Base-by-base conservation (phyloP, 495 filamentous ascomycete genomes). In the Penicillium macrosclerotiorum region DNA sequence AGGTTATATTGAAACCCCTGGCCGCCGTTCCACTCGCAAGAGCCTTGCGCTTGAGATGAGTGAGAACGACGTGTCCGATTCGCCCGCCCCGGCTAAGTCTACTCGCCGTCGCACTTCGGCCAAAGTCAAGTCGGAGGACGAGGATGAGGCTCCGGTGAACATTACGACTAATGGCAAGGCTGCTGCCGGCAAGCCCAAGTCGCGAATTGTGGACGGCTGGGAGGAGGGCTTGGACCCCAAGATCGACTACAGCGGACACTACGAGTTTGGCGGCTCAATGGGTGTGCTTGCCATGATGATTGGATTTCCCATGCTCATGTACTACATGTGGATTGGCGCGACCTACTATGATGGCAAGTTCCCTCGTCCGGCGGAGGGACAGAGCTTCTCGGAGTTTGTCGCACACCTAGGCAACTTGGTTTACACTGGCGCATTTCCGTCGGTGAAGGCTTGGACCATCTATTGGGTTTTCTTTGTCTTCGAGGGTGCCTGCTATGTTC, bases 241-340 rank as follows among this genome's bases (percentile, higher is more conserved):
- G 65, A 60, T 96, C 48, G 89, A 96, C 68, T 74, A 80, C 60
- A 89, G 84, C 38, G 86, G 84, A 36, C 76, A 87, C 45, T 88
- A 85, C 60, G 93, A 98, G 59, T 96, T 98, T 58, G 89, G 90
- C 46, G 93, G 93, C 45, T 82, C 88, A 2, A 69, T 69, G 37
- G 91, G 91, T 43, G 82, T 89, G 18, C 63, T 72, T 16, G 72
- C 82, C 41, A 89, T 95, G 81, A 98, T 98, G 89, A 74, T 93
- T 47, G 84, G 82, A 35, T 98, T 96, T 67, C 93, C 93, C 9
- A 26, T 86, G 32, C 75, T 98, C 50, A 98, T 98, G 93, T 96
- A 86, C 74, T 96, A 95, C 73, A 92, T 98, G 89, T 98, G 92
- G 92, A 84, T 95, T 62, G 93, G 93, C 22, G 88, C 91, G 29